Evolutionary conservation across 2,329 filamentous ascomycete species (phyloP).

Genomic region (Ceratocystis lukuohia): DNA sequence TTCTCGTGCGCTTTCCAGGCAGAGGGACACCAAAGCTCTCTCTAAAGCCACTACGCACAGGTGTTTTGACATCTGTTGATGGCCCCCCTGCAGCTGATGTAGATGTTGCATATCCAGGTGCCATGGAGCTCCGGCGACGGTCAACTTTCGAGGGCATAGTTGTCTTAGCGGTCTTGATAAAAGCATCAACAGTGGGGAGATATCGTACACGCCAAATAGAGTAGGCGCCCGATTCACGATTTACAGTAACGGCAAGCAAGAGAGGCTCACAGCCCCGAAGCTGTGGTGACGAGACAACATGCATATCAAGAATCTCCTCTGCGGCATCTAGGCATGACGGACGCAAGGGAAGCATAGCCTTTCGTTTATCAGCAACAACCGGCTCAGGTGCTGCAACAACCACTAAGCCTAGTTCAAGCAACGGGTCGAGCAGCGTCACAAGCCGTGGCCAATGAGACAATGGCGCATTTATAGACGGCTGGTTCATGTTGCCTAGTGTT

Average conservation of each 20-base stretch:
- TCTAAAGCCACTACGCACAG: conserved; percentile 53
- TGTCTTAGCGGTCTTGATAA: conserved; percentile 28
- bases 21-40: conserved; percentile 60
- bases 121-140: conserved; percentile 49
- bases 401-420: conserved; percentile 74
- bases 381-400: conserved; percentile 44
- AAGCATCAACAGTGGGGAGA: conserved; percentile 50
- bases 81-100: not conserved
- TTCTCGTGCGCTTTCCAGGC: conserved; percentile 39
- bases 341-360: conserved; percentile 28
- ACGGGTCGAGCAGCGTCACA: conserved; percentile 72
- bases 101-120: conserved; percentile 35
- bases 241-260: conserved; percentile 67
- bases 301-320: conserved; percentile 76
- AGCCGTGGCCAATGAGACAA: conserved; percentile 58
- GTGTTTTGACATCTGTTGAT: conserved; percentile 45
- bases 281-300: conserved; percentile 48
- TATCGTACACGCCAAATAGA: conserved; percentile 78
- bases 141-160: conserved; percentile 28
- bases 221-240: conserved; percentile 61
- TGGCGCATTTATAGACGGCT: conserved; percentile 37
- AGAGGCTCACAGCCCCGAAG: conserved; percentile 36
- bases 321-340: conserved; percentile 51
- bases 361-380: conserved; percentile 22
- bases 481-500: conserved; percentile 46